Evolutionary conservation across 2,329 filamentous ascomycete species (phyloP), one percentile per base, ranked within the genome.

Genomic region (Fusarium multiceps): DNA sequence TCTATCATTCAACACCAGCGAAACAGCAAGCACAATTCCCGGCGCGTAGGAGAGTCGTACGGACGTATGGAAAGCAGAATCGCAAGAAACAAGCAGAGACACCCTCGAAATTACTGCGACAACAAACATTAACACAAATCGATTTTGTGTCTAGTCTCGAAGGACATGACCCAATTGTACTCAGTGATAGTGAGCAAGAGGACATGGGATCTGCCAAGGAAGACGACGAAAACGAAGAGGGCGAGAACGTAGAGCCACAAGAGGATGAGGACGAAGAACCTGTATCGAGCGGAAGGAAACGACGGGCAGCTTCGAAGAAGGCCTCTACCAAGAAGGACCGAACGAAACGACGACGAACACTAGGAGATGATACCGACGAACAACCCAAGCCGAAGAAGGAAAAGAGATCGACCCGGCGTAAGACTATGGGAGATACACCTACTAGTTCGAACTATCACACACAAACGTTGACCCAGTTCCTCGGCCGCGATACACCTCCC

Each of bases 81-180:
- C 62, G 59, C 14, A 68, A 63, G 59, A 70, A 73, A 42, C 65
- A 68, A 37, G 54, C 58, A 14, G 66, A 73, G 14, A 67, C 48
- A 20, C 63, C 54, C 18, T 55, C 68, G 1, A 68, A 66, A 20
- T 59, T 70, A 6, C 57, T 81, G 46, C 77, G 76, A 60, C 82
- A 84, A 72, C 79, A 82, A 72, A 84, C 82, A 2, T 68, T 84
- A 23, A 84, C 82, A 7, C 82, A 84, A 68, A 78, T 82, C 45
- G 79, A 80, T 48, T 81, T 79, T 73, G 78, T 80, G 20, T 80
- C 74, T 40, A 78, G 76, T 66, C 76, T 77, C n/a, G 75, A 77
- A 18, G 79, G 74, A 20, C 74, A 76, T 8, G 72, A 75, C 30
- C 63, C 69, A 12, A 72, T 73, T 20, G 66, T 75, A 21, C 51